A percentile compares a stretch with the other conserved stretches of the same genome.
Evolutionary conservation across 768 basidiomycete species (phyloP).

Genomic region (Suillus fuscotomentosus): DNA sequence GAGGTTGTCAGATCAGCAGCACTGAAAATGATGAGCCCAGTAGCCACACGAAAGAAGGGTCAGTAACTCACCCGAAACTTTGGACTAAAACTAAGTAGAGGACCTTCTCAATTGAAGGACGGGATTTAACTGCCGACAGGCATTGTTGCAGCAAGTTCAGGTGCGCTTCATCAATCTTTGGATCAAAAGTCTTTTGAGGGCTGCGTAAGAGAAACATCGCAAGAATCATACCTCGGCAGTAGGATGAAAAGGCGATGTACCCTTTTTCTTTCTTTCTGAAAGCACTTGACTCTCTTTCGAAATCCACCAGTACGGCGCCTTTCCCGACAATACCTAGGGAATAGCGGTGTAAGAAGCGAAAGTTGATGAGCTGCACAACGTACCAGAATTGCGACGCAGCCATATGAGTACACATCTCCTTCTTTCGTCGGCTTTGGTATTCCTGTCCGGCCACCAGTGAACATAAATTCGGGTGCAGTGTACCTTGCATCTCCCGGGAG

Average conservation of each 20-base stretch:
- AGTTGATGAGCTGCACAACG: neutral
- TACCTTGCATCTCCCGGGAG: neutral
- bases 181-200: neutral
- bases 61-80: neutral
- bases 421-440: neutral
- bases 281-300: neutral
- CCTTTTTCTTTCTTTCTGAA: neutral
- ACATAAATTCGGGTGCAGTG: neutral
- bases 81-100: neutral
- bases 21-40: neutral
- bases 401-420: conserved; percentile 1
- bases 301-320: neutral
- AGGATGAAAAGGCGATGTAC: neutral
- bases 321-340: neutral
- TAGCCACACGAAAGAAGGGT: neutral
- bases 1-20: neutral
- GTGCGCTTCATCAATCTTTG: neutral
- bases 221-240: neutral
- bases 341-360: neutral
- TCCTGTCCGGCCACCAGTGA: no score
- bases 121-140: neutral
- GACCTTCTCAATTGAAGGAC: neutral
- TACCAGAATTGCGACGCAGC: neutral
- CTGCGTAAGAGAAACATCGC: neutral
- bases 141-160: neutral